Percentiles rank a stretch among this genome's conserved stretches.
Evolutionary conservation across 1,284 basidiomycete genomes (phyloP).

Genomic region (Cutaneotrichosporon cyanovorans): DNA sequence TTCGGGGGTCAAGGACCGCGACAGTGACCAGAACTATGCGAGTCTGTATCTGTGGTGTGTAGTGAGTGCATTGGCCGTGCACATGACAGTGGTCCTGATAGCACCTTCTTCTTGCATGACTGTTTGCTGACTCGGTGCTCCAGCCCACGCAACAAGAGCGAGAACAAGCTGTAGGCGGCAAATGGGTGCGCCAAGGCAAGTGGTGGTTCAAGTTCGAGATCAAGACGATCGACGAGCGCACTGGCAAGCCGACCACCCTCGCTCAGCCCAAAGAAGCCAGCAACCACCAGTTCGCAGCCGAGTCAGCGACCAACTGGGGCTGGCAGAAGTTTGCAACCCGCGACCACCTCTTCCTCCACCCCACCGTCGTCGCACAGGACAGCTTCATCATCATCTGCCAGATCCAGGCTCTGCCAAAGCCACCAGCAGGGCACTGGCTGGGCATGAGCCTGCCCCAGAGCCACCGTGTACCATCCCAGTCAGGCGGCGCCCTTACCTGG

Average conservation of each 20-base stretch:
- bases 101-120: background rate
- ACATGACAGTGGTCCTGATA: background rate
- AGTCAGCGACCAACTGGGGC: slow-evolving; percentile 71
- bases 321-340: slow-evolving; percentile 69
- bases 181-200: slow-evolving; percentile 72
- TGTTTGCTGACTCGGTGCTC: background rate
- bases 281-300: slow-evolving; percentile 74
- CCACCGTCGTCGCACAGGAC: slow-evolving; percentile 52
- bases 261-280: slow-evolving; percentile 63
- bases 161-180: slow-evolving; percentile 58
- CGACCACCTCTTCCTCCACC: slow-evolving; percentile 63
- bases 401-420: slow-evolving; percentile 60
- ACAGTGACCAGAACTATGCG: slow-evolving; percentile 51
- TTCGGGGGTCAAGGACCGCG: slow-evolving; percentile 52
- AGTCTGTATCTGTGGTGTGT: slow-evolving; percentile 74
- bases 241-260: slow-evolving; percentile 27
- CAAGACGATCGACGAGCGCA: slow-evolving; percentile 48
- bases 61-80: slow-evolving; percentile 47
- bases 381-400: slow-evolving; percentile 69
- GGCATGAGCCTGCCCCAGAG: slow-evolving; percentile 27
- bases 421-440: slow-evolving; percentile 50
- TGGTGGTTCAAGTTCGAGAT: slow-evolving; percentile 80
- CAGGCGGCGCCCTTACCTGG: slow-evolving; percentile 15
- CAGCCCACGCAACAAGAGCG: slow-evolving; percentile 64
- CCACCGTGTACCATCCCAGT: background rate